phyloP scores from a whole-genome alignment of 2,329 filamentous ascomycete genomes.

The Phaeosphaeriaceae sp. region DNA sequence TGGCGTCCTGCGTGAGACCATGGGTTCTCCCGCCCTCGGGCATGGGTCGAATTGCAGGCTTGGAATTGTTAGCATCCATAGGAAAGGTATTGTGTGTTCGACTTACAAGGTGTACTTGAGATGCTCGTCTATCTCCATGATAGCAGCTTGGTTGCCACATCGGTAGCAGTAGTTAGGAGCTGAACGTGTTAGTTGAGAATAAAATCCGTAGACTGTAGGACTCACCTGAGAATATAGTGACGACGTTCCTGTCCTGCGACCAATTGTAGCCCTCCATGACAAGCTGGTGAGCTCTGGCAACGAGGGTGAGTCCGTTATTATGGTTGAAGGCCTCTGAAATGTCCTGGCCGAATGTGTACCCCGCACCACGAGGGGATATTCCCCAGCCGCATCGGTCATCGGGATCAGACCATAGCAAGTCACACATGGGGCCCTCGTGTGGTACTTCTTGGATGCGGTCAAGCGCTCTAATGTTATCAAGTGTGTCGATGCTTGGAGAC shows the following conservation, averaged over 20 bases:
- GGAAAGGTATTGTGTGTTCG: neutral
- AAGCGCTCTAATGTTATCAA: conserved; percentile 69
- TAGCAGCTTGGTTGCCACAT: conserved; percentile 98
- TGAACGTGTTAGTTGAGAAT: conserved; percentile 43
- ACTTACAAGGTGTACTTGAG: conserved; percentile 99
- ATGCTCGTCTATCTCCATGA: conserved; percentile 99
- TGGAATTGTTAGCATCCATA: conserved; percentile 29
- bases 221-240: conserved; percentile 90
- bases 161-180: conserved; percentile 87
- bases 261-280: conserved; percentile 99
- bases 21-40: conserved; percentile 94
- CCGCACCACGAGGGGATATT: conserved; percentile 91
- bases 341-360: conserved; percentile 95
- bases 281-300: conserved; percentile 95
- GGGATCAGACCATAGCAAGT: conserved; percentile 84
- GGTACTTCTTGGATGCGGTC: conserved; percentile 71
- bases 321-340: conserved; percentile 99
- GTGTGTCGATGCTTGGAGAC: conserved; percentile 74
- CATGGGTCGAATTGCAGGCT: conserved; percentile 99
- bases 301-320: conserved; percentile 95
- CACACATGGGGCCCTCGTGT: conserved; percentile 78
- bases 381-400: conserved; percentile 97
- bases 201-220: neutral
- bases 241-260: conserved; percentile 97
- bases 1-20: conserved; percentile 93